These are phyloP conservation scores for Dothidotthia symphoricarpi DNA, from an alignment of 2,329 filamentous ascomycete species.

Conservation along the genomic window DNA sequence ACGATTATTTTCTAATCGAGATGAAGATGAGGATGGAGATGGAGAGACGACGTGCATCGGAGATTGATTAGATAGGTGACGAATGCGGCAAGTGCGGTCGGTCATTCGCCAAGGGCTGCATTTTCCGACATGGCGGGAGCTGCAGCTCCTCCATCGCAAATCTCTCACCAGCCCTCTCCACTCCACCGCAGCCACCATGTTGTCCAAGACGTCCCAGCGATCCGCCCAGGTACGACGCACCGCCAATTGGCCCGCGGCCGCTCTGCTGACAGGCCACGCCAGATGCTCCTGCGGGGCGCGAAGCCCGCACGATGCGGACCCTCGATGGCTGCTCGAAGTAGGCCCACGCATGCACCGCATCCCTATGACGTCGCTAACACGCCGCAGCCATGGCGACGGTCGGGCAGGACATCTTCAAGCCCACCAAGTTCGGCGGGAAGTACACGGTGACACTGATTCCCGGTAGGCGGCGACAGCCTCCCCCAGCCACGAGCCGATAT, in stretches of 20 bases:
- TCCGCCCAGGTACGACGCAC: constrained; percentile 49
- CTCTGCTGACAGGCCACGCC: constrained; percentile 27
- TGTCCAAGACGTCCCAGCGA: constrained; percentile 47
- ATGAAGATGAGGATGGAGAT: too few relatives aligned
- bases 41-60: too few relatives aligned
- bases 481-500: constrained; percentile 10
- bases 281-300: constrained; percentile 59
- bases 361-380: constrained; percentile 19
- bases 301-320: constrained; percentile 51
- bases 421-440: constrained; percentile 97
- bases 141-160: constrained; percentile 37
- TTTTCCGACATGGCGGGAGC: constrained; percentile 34
- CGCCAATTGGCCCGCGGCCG: constrained; percentile 23
- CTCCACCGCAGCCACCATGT: constrained; percentile 40
- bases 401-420: constrained; percentile 96
- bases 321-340: constrained; percentile 57
- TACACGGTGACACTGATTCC: constrained; percentile 99
- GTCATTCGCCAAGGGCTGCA: constrained; percentile 33
- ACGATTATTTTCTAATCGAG: too few relatives aligned
- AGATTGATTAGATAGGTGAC: constrained; percentile 18
- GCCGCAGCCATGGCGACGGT: constrained; percentile 58
- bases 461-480: constrained; percentile 55
- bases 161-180: constrained; percentile 35
- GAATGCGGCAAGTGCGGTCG: constrained; percentile 21
- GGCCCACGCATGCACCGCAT: constrained; percentile 22